phyloP scores from a whole-genome alignment of 805 yeast species.

The Priceomyces medius region DNA sequence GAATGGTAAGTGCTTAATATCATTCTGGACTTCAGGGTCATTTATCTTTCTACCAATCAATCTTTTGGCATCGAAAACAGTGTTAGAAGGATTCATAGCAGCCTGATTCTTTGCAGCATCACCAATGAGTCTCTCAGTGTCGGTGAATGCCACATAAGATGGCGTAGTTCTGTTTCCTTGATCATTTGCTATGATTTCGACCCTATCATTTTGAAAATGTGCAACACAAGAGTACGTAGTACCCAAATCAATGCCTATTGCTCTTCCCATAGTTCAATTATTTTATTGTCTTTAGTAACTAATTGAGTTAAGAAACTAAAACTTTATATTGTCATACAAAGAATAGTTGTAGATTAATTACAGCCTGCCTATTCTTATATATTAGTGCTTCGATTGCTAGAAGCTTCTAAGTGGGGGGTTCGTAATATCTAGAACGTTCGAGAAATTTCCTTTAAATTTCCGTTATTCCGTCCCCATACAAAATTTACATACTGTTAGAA shows the following conservation, averaged over 20 bases:
- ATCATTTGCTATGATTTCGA: conserved; percentile 94
- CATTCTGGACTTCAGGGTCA: conserved; percentile 73
- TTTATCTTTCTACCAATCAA: conserved; percentile 85
- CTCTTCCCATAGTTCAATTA: conserved; percentile 48
- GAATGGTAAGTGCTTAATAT: conserved; percentile 71
- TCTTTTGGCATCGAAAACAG: conserved; percentile 90
- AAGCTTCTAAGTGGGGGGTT: conserved; percentile 8
- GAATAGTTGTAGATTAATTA: not conserved
- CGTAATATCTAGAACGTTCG: conserved; percentile 7
- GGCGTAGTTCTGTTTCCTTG: conserved; percentile 99
- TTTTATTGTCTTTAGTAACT: not conserved
- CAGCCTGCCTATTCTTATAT: conserved; percentile 3
- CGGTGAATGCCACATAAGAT: conserved; percentile 92
- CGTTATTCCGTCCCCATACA: not conserved
- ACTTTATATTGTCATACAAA: not conserved
- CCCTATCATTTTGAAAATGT: conserved; percentile 86
- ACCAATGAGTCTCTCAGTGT: conserved; percentile 89
- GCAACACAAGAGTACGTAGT: conserved; percentile 96
- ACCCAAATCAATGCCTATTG: conserved; percentile 91
- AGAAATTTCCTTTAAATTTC: conserved; percentile 5
- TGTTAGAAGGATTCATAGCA: conserved; percentile 87
- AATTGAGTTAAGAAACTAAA: no score
- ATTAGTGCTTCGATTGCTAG: conserved; percentile 7
- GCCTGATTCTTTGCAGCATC: conserved; percentile 98
- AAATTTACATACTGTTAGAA: not conserved